Evolutionary conservation across 2,329 filamentous ascomycete species (phyloP).

Genomic region (Kalmusia sp.): DNA sequence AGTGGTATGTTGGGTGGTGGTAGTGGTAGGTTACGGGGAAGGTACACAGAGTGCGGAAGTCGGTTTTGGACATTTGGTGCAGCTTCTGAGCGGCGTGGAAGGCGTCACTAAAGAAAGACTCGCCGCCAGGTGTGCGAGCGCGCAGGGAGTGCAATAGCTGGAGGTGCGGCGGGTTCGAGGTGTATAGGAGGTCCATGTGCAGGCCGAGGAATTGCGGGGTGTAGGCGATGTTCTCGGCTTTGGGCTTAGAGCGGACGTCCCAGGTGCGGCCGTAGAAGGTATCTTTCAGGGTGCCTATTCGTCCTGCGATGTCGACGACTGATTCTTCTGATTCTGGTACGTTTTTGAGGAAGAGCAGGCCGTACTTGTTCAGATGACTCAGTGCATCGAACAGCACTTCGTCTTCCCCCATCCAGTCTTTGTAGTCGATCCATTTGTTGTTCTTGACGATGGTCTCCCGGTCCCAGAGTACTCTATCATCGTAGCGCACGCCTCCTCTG

Average conservation of each 20-base stretch:
- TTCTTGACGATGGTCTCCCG: slow-evolving; percentile 53
- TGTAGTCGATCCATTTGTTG: slow-evolving; percentile 70
- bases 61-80: slow-evolving; percentile 18
- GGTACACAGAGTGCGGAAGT: slow-evolving; percentile 52
- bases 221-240: slow-evolving; percentile 90
- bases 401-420: slow-evolving; percentile 72
- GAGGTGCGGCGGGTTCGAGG: slow-evolving; percentile 77
- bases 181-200: slow-evolving; percentile 94
- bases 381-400: slow-evolving; percentile 67
- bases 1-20: slow-evolving; percentile 66
- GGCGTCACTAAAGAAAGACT: slow-evolving; percentile 85
- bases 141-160: slow-evolving; percentile 90
- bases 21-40: slow-evolving; percentile 70
- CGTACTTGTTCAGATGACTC: slow-evolving; percentile 67
- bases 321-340: slow-evolving; percentile 73
- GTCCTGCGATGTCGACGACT: slow-evolving; percentile 71
- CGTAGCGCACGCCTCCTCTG: slow-evolving; percentile 43
- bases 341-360: slow-evolving; percentile 77
- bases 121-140: slow-evolving; percentile 80
- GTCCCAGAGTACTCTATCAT: slow-evolving; percentile 55
- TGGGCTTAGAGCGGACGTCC: slow-evolving; percentile 82
- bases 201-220: slow-evolving; percentile 82
- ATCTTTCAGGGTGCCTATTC: slow-evolving; percentile 79
- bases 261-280: slow-evolving; percentile 93
- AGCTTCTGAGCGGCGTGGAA: slow-evolving; percentile 64